Percentiles rank a stretch among this genome's conserved stretches.
phyloP scores from a whole-genome alignment of 2,329 filamentous ascomycete genomes.

The Ascochyta koolunga region DNA sequence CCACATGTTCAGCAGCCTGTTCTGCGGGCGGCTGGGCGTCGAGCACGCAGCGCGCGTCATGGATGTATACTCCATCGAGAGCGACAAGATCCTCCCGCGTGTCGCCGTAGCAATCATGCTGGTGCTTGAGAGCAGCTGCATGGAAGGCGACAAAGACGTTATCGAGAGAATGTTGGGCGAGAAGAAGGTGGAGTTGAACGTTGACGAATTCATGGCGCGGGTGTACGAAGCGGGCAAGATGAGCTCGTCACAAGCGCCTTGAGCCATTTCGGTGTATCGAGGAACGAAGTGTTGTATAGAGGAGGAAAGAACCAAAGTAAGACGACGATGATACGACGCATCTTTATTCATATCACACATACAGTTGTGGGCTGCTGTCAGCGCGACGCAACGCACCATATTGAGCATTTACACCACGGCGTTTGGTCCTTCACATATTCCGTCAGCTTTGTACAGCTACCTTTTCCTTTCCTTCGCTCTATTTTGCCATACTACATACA shows the following conservation, averaged over 20 bases:
- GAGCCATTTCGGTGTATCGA: neutral
- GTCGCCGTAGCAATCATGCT: conserved; percentile 72
- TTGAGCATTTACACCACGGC: conserved; percentile 8
- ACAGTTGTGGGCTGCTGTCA: neutral
- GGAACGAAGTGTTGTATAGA: neutral
- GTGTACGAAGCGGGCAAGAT: conserved; percentile 46
- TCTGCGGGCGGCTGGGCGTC: conserved; percentile 65
- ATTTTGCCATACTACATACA: neutral
- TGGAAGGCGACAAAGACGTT: conserved; percentile 43
- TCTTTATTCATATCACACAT: neutral
- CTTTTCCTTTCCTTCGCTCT: too few relatives aligned
- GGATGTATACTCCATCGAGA: conserved; percentile 85
- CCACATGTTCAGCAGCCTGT: conserved; percentile 67
- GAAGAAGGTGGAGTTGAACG: conserved; percentile 24
- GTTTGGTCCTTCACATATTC: neutral
- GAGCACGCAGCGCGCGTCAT: conserved; percentile 76
- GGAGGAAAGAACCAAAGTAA: neutral
- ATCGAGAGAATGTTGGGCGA: conserved; percentile 25
- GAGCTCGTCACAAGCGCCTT: neutral
- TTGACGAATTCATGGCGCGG: conserved; percentile 41
- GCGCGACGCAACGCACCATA: neutral
- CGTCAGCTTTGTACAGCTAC: neutral
- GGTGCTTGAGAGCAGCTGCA: conserved; percentile 54
- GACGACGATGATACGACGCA: neutral
- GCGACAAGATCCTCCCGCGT: conserved; percentile 72